Evolutionary conservation across 2,329 filamentous ascomycete species (phyloP).

Genomic region (Penicillium occitanis): DNA sequence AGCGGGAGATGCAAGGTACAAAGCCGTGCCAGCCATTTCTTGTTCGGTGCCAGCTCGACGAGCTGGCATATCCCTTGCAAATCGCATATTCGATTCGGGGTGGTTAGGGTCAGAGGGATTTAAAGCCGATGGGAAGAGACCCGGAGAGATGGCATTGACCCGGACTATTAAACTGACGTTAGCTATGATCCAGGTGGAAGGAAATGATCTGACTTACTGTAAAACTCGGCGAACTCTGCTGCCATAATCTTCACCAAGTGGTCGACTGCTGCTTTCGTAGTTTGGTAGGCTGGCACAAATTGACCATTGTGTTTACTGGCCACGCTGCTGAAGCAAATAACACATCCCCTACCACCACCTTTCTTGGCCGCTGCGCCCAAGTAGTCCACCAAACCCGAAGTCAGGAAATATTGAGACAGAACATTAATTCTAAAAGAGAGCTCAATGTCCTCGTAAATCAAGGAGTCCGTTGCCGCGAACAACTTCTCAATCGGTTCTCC

Average conservation of each 20-base stretch:
- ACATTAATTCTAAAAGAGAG: background rate
- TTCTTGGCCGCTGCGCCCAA: background rate
- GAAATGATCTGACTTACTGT: background rate
- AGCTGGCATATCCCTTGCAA: background rate
- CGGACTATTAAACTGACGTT: background rate
- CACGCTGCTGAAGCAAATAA: slow-evolving; percentile 27
- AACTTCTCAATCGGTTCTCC: background rate
- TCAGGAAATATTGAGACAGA: background rate
- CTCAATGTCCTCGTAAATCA: background rate
- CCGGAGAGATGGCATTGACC: background rate
- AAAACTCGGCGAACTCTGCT: slow-evolving; percentile 14
- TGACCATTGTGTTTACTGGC: slow-evolving; percentile 26
- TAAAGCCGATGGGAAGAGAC: background rate
- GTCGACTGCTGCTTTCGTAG: slow-evolving; percentile 20
- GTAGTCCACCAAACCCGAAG: background rate
- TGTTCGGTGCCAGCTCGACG: background rate
- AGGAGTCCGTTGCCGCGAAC: background rate
- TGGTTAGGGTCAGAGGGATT: background rate
- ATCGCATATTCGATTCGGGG: background rate
- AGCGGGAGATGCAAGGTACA: background rate
- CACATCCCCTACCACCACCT: slow-evolving; percentile 24
- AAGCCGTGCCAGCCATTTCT: background rate
- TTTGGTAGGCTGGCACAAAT: slow-evolving; percentile 24
- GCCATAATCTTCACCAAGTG: slow-evolving; percentile 16
- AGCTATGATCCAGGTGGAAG: background rate